A percentile compares a stretch with the other conserved stretches of the same genome.
phyloP scores from a whole-genome alignment of 345 rosid species.

The Eucalyptus viminalis region DNA sequence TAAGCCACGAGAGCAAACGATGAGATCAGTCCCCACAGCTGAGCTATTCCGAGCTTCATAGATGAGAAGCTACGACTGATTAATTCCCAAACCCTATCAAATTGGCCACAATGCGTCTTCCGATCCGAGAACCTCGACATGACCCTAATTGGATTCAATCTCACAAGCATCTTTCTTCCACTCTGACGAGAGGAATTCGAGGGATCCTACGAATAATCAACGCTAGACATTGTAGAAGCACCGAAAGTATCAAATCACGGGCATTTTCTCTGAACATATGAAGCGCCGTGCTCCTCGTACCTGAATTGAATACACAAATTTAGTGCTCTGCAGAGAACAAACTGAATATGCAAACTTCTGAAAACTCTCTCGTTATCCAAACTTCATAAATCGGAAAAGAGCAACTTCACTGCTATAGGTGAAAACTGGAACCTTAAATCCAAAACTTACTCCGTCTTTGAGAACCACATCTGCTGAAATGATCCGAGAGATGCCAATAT shows the following conservation, averaged over 20 bases:
- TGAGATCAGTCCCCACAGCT: neutral
- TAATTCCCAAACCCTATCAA: neutral
- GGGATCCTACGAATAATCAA: neutral
- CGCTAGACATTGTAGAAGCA: neutral
- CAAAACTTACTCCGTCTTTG: constrained; percentile 59
- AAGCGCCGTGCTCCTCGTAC: constrained; percentile 97
- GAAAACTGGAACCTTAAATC: neutral
- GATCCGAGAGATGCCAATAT: constrained; percentile 90
- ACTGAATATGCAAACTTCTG: neutral
- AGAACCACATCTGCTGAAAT: constrained; percentile 99
- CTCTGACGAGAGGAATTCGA: neutral
- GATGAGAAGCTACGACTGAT: neutral
- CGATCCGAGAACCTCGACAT: neutral
- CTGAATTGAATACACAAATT: constrained; percentile 11
- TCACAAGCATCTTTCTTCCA: neutral
- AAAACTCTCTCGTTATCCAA: neutral
- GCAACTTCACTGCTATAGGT: neutral
- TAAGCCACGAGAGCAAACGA: neutral
- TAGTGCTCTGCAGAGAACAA: neutral
- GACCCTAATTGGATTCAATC: neutral
- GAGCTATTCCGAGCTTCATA: neutral
- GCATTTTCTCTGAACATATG: constrained; percentile 92
- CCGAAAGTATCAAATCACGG: constrained; percentile 18
- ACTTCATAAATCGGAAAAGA: neutral
- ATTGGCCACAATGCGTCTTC: neutral